Evolutionary conservation across 2,329 filamentous ascomycete species (phyloP).

Genomic region (Talaromyces islandicus): DNA sequence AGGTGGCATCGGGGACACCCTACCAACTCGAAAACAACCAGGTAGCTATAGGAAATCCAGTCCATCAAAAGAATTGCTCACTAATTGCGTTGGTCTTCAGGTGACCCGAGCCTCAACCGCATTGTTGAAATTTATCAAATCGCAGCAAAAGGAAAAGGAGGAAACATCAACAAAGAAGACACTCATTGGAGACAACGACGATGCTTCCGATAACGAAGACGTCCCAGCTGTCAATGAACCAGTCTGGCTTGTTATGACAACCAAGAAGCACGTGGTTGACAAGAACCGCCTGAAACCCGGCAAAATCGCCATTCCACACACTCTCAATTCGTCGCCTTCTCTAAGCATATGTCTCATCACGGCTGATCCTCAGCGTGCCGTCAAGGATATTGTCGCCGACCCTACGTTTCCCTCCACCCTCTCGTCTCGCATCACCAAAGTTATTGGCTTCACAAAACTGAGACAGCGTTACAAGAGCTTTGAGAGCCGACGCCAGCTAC

Average conservation of each 20-base stretch:
- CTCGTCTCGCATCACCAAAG: slow-evolving; percentile 61
- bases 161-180: slow-evolving; percentile 47
- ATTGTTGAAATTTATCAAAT: slow-evolving; percentile 53
- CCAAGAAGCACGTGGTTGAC: slow-evolving; percentile 64
- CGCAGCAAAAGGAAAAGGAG: slow-evolving; percentile 43
- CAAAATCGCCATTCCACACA: slow-evolving; percentile 73
- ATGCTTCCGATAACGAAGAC: slow-evolving; percentile 41
- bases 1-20: slow-evolving; percentile 36
- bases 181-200: slow-evolving; percentile 45
- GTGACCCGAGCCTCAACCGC: slow-evolving; percentile 56
- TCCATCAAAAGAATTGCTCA: neutral
- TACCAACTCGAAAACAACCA: slow-evolving; percentile 45
- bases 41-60: slow-evolving; percentile 23
- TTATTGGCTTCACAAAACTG: slow-evolving; percentile 79
- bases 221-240: slow-evolving; percentile 44
- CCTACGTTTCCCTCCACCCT: slow-evolving; percentile 64
- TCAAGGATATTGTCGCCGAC: slow-evolving; percentile 80
- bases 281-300: slow-evolving; percentile 74
- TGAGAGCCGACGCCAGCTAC: slow-evolving; percentile 77
- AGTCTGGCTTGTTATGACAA: slow-evolving; percentile 57
- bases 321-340: slow-evolving; percentile 61
- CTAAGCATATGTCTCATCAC: slow-evolving; percentile 80
- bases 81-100: slow-evolving; percentile 25
- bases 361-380: slow-evolving; percentile 73
- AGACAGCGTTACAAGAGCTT: slow-evolving; percentile 86